Evolutionary conservation across 208 protist species (phyloP).

Genomic region (Leishmania amazonensis): DNA sequence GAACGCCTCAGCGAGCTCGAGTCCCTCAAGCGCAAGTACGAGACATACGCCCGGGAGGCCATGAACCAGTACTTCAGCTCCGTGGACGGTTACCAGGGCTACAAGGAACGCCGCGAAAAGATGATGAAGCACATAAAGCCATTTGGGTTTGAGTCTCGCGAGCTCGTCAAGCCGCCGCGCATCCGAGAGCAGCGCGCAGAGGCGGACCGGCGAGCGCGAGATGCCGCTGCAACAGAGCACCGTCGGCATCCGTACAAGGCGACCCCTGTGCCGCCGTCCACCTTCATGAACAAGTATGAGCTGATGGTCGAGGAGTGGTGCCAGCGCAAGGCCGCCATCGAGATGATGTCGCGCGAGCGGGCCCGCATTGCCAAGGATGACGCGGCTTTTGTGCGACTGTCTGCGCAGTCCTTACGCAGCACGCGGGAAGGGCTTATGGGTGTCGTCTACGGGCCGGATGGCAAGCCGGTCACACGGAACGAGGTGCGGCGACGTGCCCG

Average conservation of each 20-base stretch:
- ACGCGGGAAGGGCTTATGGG: slow-evolving; percentile 63
- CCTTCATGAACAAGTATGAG: slow-evolving; percentile 91
- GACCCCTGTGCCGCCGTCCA: slow-evolving; percentile 77
- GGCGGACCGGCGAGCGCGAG: slow-evolving; percentile 37
- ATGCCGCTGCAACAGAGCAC: slow-evolving; percentile 32
- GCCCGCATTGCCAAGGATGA: slow-evolving; percentile 65
- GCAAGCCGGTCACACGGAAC: slow-evolving; percentile 19
- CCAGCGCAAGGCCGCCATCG: slow-evolving; percentile 73
- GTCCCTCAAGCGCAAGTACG: slow-evolving; percentile 54
- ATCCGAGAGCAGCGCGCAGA: slow-evolving; percentile 51
- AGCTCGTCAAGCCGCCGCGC: slow-evolving; percentile 42
- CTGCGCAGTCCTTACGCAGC: slow-evolving; percentile 51
- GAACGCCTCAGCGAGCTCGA: slow-evolving; percentile 52
- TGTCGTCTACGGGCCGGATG: slow-evolving; percentile 33
- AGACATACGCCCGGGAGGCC: slow-evolving; percentile 42
- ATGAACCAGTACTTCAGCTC: slow-evolving; percentile 61
- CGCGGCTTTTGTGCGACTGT: slow-evolving; percentile 47
- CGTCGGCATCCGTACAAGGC: slow-evolving; percentile 47
- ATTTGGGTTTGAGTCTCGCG: slow-evolving; percentile 73
- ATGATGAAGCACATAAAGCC: slow-evolving; percentile 37
- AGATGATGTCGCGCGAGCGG: slow-evolving; percentile 55
- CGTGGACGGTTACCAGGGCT: slow-evolving; percentile 51
- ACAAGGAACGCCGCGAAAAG: slow-evolving; percentile 52
- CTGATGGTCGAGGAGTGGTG: slow-evolving; percentile 92
- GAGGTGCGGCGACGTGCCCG: slow-evolving; percentile 34